phyloP scores from a whole-genome alignment of 345 rosid genomes.

The Excoecaria agallocha region DNA sequence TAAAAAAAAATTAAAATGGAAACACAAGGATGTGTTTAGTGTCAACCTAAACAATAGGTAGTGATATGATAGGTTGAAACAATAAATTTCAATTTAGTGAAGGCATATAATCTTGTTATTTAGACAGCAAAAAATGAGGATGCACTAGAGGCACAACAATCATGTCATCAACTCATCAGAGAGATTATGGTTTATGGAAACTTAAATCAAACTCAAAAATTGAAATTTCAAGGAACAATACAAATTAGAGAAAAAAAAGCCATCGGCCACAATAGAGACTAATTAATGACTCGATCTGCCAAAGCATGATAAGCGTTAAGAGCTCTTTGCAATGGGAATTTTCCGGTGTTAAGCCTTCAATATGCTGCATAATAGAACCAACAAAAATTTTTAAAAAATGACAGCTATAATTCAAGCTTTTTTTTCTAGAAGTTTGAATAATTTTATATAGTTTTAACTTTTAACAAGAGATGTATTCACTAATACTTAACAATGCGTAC shows the following conservation, averaged over 20 bases:
- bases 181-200: not conserved
- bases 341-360: too few species aligned
- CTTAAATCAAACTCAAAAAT: not conserved
- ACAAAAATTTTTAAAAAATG: too few species aligned
- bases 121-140: not conserved
- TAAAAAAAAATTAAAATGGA: not conserved
- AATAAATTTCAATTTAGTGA: not conserved
- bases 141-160: not conserved
- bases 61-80: not conserved
- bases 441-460: too few species aligned
- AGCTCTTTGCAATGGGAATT: too few species aligned
- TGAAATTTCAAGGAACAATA: not conserved
- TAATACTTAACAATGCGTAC: too few species aligned
- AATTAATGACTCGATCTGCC: too few species aligned
- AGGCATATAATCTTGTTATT: too few species aligned
- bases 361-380: too few species aligned
- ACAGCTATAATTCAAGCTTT: too few species aligned
- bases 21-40: not conserved
- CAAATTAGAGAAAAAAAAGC: not conserved
- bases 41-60: not conserved
- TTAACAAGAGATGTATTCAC: too few species aligned
- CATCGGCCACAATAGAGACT: not conserved
- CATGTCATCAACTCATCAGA: not conserved
- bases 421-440: too few species aligned
- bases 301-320: too few species aligned